Evolutionary conservation across 768 basidiomycete species (phyloP).

Genomic region (Mycena galericulata): DNA sequence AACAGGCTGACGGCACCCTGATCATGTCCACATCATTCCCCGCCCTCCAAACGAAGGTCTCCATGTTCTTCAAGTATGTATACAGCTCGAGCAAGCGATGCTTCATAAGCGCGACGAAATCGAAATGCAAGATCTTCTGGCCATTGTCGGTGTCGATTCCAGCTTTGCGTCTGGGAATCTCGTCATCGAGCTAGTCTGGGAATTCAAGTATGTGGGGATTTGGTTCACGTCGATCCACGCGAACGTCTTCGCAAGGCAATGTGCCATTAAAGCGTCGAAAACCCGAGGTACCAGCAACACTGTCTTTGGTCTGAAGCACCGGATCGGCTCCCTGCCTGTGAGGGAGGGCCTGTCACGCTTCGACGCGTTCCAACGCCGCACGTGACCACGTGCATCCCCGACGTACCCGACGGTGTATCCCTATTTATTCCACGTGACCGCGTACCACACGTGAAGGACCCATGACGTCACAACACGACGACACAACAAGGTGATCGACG

Average conservation of each 20-base stretch:
- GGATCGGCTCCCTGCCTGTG: neutral
- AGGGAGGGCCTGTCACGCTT: neutral
- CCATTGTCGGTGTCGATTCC: neutral
- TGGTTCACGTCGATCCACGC: slow-evolving; percentile 5
- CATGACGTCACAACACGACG: no score
- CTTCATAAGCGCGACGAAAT: slow-evolving; percentile 38
- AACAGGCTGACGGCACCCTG: slow-evolving; percentile 32
- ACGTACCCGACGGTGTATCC: no score
- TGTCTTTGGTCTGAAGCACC: neutral
- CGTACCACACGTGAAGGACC: no score
- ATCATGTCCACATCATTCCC: slow-evolving; percentile 26
- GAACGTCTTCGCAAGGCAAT: slow-evolving; percentile 18
- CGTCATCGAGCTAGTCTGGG: neutral
- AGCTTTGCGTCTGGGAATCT: neutral
- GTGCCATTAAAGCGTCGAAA: no score
- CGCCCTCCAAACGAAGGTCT: slow-evolving; percentile 32
- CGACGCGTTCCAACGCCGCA: no score
- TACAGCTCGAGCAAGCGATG: slow-evolving; percentile 40
- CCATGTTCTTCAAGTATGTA: slow-evolving; percentile 14
- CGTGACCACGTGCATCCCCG: no score
- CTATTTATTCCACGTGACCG: no score
- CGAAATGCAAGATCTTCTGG: slow-evolving; percentile 36
- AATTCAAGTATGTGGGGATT: slow-evolving; percentile 35
- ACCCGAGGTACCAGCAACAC: neutral
- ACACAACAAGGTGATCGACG: no score